A percentile compares a stretch with the other conserved stretches of the same genome.
Evolutionary conservation across 2,329 filamentous ascomycete species (phyloP).

Genomic region (Colletotrichum melonis): DNA sequence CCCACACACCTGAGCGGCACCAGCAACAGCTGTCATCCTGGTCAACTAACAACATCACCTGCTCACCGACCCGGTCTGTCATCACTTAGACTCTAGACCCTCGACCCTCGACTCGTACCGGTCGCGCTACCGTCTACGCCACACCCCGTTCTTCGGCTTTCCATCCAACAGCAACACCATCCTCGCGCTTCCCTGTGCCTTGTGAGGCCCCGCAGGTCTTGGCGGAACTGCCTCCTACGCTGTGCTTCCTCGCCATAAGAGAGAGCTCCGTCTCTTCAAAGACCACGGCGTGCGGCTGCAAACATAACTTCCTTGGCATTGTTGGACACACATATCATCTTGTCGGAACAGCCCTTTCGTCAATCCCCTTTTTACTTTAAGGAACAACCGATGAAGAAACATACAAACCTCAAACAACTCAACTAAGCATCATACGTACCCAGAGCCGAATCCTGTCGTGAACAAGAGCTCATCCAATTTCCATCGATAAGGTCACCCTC

Average conservation of each 20-base stretch:
- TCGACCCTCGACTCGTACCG: slow-evolving; percentile 13
- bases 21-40: slow-evolving; percentile 12
- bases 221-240: slow-evolving; percentile 28
- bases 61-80: slow-evolving; percentile 17
- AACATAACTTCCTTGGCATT: slow-evolving; percentile 6
- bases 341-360: neutral
- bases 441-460: neutral
- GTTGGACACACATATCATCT: neutral
- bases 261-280: slow-evolving; percentile 12
- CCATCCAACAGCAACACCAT: slow-evolving; percentile 25
- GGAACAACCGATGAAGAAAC: neutral
- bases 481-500: neutral
- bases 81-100: slow-evolving; percentile 8
- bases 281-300: neutral
- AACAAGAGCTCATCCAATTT: neutral
- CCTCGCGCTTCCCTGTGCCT: slow-evolving; percentile 21
- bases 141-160: slow-evolving; percentile 15
- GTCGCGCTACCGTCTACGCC: slow-evolving; percentile 7
- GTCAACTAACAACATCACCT: slow-evolving; percentile 27
- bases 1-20: neutral
- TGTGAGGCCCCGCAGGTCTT: slow-evolving; percentile 31
- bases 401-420: neutral
- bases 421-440: slow-evolving; percentile 10
- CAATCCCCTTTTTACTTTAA: neutral
- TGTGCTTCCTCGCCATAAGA: slow-evolving; percentile 13